Evolutionary conservation across 2,329 filamentous ascomycete species (phyloP), one percentile per base, ranked within the genome.

Genomic region (Colletotrichum liriopes): DNA sequence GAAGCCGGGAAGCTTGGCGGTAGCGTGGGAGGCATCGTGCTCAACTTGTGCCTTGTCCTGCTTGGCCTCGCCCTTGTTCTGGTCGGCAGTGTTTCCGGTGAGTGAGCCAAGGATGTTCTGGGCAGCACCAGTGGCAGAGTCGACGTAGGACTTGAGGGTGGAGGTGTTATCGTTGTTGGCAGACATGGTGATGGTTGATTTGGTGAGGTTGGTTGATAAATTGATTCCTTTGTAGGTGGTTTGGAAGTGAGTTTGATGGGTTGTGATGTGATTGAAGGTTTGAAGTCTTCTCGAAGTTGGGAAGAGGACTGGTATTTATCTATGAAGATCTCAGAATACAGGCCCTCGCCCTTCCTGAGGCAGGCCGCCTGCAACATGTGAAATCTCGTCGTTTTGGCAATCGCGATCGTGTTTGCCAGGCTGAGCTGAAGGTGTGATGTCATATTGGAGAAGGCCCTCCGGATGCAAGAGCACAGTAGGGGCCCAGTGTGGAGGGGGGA

Each of bases 71-170:
- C 91, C 92, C 84, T 93, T 83, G 65, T 83, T 81, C 86, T 94
- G 86, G 77, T 96, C 92, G 73, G 86, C 86, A 2, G 87, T 86
- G 85, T 84, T 94, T 77, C 94, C 95, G 12, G 93, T 95, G 67
- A 97, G 73, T 73, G 86, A 88, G 75, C 94, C 94, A 61, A 96
- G 77, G 61, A 88, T 90, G 74, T 88, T 92, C 84, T 97, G 94
- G 64, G 92, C 89, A 66, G 91, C 86, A 76, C 93, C 94, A 47
- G 91, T 88, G 78, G 93, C 93, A 18, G 89, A 89, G 87, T 95
- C 92, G 77, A 94, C 80, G 84, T 92, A 92, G 69, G 93, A 93
- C 87, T 96, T 90, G 79, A 95, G 88, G 75, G 95, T 96, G 74
- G 94, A 97, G 76, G 92, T 89, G 65, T 75, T 74, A 23, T 74